Base-by-base conservation (phyloP, 371 early-diverging fungal species). In the Entomophthora muscae region DNA sequence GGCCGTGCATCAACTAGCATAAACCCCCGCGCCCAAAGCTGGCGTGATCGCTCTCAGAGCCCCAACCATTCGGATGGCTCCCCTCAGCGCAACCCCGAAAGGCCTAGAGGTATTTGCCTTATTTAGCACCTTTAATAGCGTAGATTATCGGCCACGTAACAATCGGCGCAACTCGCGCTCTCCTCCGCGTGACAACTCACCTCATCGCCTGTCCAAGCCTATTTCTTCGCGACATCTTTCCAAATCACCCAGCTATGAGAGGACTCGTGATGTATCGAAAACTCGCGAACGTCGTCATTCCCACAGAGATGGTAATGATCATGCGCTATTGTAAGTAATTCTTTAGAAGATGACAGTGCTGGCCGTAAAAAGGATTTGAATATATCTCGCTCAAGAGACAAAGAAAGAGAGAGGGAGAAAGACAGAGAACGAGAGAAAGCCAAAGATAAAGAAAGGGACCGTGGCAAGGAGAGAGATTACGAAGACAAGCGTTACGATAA, bases 371-470 rank as follows among this genome's bases (percentile, higher is more conserved):
- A 10, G 10, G 7, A 2, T 17, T 5, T 5, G 42, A 10, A 42
- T 17, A 17, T 17, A 26, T 3, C 29, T 3, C 2, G 26, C 17
- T 26, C 22, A 57, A 24, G 29, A 21, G 58, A 57, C 2, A 13
- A 26, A 24, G 26, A 24, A 29, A 12, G 58, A 3, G 58, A 57
- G 29, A 57, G 31, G 32, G 58, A 57, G 3, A 27, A 31, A 21
- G 42, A 42, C 5, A 42, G 42, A 42, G 42, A 5, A 17, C 5
- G 42, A 17, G 42, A 42, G 17, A 42, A 42, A 10, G 5, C 42
- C 10, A 42, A 42, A 17, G 58, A 57, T n/a, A 57, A 57, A 28
- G 58, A 57, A 17, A 57, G 29, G 58, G 58, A 57, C 31, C 31
- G 31, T 26, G 22, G 30, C 2, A 57, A 31, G 21, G 10, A 31